Evolutionary conservation across 2,329 filamentous ascomycete genomes (phyloP).

Genomic region (Aureobasidium namibiae): DNA sequence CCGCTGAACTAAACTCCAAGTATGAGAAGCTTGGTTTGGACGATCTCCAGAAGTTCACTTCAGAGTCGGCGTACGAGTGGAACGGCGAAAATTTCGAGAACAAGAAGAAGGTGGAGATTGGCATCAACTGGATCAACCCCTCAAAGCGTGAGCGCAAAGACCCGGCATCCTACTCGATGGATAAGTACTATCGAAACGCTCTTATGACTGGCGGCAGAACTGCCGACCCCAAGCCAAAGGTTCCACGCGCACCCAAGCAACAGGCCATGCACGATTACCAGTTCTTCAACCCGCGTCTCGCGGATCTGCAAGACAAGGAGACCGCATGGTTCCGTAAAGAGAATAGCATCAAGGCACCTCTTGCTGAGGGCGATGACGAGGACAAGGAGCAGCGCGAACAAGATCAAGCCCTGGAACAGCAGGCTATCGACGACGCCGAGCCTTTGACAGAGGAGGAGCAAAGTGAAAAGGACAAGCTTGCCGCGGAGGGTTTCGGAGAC

Average conservation of each 20-base stretch:
- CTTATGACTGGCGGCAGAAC: conserved; percentile 72
- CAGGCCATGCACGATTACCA: conserved; percentile 91
- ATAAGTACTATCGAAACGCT: conserved; percentile 94
- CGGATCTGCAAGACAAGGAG: conserved; percentile 89
- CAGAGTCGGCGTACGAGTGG: conserved; percentile 97
- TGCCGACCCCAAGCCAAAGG: conserved; percentile 84
- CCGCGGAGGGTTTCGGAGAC: conserved; percentile 76
- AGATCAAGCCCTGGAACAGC: conserved; percentile 77
- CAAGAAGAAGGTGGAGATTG: conserved; percentile 77
- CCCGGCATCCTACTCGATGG: conserved; percentile 95
- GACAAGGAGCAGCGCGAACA: conserved; percentile 77
- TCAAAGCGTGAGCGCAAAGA: conserved; percentile 90
- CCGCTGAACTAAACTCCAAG: conserved; percentile 80
- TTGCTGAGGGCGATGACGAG: conserved; percentile 85
- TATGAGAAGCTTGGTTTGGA: conserved; percentile 97
- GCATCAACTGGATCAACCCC: conserved; percentile 94
- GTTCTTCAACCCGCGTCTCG: conserved; percentile 79
- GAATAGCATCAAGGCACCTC: conserved; percentile 86
- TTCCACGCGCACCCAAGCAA: conserved; percentile 91
- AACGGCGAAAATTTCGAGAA: conserved; percentile 94
- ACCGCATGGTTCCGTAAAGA: conserved; percentile 94
- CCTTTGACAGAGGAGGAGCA: conserved; percentile 84
- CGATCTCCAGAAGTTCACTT: conserved; percentile 94
- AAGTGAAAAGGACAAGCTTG: conserved; percentile 74
- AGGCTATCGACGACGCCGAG: conserved; percentile 86